These are phyloP conservation scores for Sindora glabra DNA, from an alignment of 306 rosid genomes.

Conservation along the genomic window DNA sequence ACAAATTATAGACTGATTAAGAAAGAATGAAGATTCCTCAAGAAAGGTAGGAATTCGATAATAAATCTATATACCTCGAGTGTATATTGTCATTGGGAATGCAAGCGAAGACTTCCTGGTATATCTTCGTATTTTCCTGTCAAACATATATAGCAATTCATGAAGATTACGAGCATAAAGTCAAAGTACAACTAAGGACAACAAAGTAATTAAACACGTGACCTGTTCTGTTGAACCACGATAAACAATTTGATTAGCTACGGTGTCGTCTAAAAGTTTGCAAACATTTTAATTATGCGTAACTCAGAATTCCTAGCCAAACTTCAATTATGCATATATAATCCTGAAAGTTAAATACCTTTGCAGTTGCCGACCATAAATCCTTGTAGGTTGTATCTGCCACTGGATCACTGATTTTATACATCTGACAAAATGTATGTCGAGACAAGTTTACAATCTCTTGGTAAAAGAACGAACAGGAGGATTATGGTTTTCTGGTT, in stretches of 20 bases:
- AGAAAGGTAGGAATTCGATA: not conserved
- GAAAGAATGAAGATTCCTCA: not conserved
- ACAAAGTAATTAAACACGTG: not conserved
- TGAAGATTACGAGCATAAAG: slow-evolving; percentile 1
- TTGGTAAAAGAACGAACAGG: not conserved
- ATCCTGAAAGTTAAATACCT: too few relatives aligned
- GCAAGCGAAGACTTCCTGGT: slow-evolving; percentile 81
- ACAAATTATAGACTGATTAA: not conserved
- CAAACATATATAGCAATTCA: not conserved
- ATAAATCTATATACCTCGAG: slow-evolving; percentile 64
- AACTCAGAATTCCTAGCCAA: too few relatives aligned
- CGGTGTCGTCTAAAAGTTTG: not conserved
- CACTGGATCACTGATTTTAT: slow-evolving; percentile 64
- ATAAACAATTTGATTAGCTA: not conserved
- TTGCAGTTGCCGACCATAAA: slow-evolving; percentile 85
- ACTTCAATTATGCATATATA: too few relatives aligned
- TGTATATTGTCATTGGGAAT: slow-evolving; percentile 78
- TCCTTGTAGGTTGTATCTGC: slow-evolving; percentile 76
- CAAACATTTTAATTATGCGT: too few relatives aligned
- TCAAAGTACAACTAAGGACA: not conserved
- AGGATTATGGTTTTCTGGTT: not conserved
- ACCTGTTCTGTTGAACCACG: not conserved
- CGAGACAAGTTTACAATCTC: not conserved
- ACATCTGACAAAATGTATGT: slow-evolving; percentile 40
- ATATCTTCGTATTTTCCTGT: slow-evolving; percentile 77